Evolutionary conservation across 768 basidiomycete species (phyloP).

Genomic region (Tephrocybe sp.): DNA sequence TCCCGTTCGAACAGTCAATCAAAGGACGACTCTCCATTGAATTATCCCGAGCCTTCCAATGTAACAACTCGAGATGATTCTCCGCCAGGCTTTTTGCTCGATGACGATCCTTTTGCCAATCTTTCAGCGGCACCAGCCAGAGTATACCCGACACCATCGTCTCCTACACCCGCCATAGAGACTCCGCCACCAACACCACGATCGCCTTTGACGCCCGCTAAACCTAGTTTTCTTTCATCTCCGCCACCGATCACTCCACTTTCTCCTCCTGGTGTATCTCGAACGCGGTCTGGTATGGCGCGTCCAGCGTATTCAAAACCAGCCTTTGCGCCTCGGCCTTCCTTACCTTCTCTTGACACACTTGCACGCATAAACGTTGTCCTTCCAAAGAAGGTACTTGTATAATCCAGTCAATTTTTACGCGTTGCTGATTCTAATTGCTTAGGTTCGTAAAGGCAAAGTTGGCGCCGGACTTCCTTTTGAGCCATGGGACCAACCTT

Average conservation of each 20-base stretch:
- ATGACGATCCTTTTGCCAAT: conserved; percentile 77
- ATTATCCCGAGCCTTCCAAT: conserved; percentile 7
- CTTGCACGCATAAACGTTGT: conserved; percentile 51
- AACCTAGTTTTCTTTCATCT: conserved; percentile 17
- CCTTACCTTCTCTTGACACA: conserved; percentile 49
- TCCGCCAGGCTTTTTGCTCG: conserved; percentile 51
- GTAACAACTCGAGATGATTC: conserved; percentile 29
- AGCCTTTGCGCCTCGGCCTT: conserved; percentile 48
- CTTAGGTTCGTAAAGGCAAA: conserved; percentile 48
- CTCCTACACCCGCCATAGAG: conserved; percentile 16
- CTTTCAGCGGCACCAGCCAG: conserved; percentile 33
- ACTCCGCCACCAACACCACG: conserved; percentile 23
- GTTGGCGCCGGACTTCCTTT: conserved; percentile 53
- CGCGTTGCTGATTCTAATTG: conserved; percentile 2
- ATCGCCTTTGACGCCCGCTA: conserved; percentile 26
- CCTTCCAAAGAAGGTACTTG: conserved; percentile 43
- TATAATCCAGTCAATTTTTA: conserved; percentile 3
- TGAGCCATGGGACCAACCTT: conserved; percentile 53
- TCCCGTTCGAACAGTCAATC: conserved; percentile 22
- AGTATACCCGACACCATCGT: conserved; percentile 8
- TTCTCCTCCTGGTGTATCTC: conserved; percentile 14
- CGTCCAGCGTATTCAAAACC: conserved; percentile 46
- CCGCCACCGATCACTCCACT: conserved; percentile 11
- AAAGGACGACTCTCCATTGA: conserved; percentile 6
- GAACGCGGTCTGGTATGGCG: conserved; percentile 19